A percentile compares a stretch with the other conserved stretches of the same genome.
These are phyloP conservation scores for Rubia tinctorum DNA, from an alignment of 305 asterid species.

Conservation along the genomic window DNA sequence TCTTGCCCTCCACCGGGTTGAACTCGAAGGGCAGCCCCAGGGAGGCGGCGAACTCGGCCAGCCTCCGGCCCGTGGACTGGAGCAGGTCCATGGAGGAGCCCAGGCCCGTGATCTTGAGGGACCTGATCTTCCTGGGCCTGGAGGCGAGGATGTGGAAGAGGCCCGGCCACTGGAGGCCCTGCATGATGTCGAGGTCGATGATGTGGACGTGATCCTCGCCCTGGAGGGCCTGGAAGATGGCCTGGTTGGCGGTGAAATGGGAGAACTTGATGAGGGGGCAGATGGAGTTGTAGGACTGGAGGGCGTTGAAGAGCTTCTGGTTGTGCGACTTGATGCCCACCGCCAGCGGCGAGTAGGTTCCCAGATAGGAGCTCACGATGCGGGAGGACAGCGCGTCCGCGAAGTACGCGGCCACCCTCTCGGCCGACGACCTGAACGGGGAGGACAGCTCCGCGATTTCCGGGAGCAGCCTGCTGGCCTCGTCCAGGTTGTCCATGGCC, in stretches of 20 bases:
- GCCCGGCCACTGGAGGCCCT: slow-evolving; percentile 98
- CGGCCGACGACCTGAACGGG: slow-evolving; percentile 90
- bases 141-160: slow-evolving; percentile 81
- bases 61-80: slow-evolving; percentile 49
- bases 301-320: slow-evolving; percentile 52
- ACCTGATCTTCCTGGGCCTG: slow-evolving; percentile 46
- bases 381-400: slow-evolving; percentile 84
- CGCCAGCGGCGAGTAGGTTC: slow-evolving; percentile 54
- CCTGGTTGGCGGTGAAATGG: slow-evolving; percentile 88
- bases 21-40: slow-evolving; percentile 14
- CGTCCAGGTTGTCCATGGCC: slow-evolving; percentile 65
- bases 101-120: slow-evolving; percentile 61
- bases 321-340: slow-evolving; percentile 34
- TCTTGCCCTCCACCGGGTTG: slow-evolving; percentile 17
- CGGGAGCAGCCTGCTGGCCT: slow-evolving; percentile 60
- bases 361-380: slow-evolving; percentile 55
- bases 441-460: slow-evolving; percentile 79
- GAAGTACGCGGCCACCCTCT: slow-evolving; percentile 91
- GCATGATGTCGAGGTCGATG: slow-evolving; percentile 82
- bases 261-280: slow-evolving; percentile 75
- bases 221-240: slow-evolving; percentile 52
- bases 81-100: slow-evolving; percentile 68
- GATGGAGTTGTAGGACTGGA: slow-evolving; percentile 68
- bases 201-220: slow-evolving; percentile 70
- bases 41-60: slow-evolving; percentile 17